phyloP scores from a whole-genome alignment of 495 filamentous ascomycete genomes.

The Usnea hakonensis region DNA sequence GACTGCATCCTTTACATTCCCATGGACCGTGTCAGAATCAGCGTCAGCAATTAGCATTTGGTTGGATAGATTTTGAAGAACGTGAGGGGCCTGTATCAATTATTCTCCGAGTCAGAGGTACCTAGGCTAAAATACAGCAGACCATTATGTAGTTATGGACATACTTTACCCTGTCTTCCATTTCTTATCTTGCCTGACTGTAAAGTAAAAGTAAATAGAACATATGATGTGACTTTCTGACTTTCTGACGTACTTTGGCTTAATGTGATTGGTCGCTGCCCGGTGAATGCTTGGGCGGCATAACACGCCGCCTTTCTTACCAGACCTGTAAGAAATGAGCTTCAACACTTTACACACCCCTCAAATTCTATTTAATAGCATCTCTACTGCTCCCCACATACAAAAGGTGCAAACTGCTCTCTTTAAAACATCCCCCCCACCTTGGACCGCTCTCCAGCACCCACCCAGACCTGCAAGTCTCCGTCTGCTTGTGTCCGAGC shows the following conservation, averaged over 20 bases:
- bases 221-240: not conserved
- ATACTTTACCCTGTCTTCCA: not conserved
- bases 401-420: not conserved
- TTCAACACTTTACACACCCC: not conserved
- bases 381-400: not conserved
- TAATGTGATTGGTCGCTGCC: constrained; percentile 4
- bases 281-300: constrained; percentile 4
- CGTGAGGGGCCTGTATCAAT: too few species aligned
- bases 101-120: too few species aligned
- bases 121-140: not conserved
- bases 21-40: not conserved
- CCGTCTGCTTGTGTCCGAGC: not conserved
- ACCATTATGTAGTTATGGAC: not conserved
- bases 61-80: too few species aligned
- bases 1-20: not conserved
- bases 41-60: too few species aligned
- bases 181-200: not conserved
- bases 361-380: not conserved
- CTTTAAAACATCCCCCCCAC: not conserved
- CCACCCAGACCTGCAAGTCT: not conserved
- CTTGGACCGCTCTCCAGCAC: not conserved
- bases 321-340: not conserved
- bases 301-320: constrained; percentile 7
- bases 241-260: constrained; percentile 1
- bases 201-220: not conserved